Percentiles rank a stretch among this genome's conserved stretches.
These are phyloP conservation scores for Francoa sonchifolia DNA, from an alignment of 441 rosid genomes.

Conservation along the genomic window DNA sequence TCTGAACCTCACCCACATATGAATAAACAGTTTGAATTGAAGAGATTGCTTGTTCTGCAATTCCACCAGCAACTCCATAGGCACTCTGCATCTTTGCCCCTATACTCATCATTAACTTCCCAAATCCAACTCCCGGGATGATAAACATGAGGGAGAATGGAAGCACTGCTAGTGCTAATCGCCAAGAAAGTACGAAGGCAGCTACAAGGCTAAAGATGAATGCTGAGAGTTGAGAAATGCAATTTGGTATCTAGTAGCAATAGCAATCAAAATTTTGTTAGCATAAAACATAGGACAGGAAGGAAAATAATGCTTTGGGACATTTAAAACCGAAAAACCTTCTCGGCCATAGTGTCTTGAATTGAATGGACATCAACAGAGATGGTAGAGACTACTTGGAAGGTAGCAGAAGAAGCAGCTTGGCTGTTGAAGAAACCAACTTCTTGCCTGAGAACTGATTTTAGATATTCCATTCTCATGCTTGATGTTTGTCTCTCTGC, in stretches of 20 bases:
- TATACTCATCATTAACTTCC: constrained; percentile 20
- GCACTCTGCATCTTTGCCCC: constrained; percentile 18
- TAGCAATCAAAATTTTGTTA: not conserved
- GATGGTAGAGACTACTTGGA: constrained; percentile 24
- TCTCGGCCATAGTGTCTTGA: constrained; percentile 30
- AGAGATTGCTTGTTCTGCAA: constrained; percentile 29
- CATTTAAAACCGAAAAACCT: constrained; percentile 12
- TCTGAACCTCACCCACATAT: constrained; percentile 26
- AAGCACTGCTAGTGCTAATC: constrained; percentile 22
- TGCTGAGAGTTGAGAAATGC: constrained; percentile 19
- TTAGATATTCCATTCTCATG: constrained; percentile 28
- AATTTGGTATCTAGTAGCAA: constrained; percentile 26
- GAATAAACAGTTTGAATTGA: constrained; percentile 28
- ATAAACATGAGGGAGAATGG: constrained; percentile 26
- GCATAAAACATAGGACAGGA: not conserved
- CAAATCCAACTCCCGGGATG: constrained; percentile 21
- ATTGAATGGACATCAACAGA: constrained; percentile 26
- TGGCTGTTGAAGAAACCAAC: constrained; percentile 29
- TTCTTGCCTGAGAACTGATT: constrained; percentile 29
- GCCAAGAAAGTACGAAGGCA: constrained; percentile 31
- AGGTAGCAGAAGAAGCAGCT: constrained; percentile 20
- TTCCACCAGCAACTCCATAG: constrained; percentile 21
- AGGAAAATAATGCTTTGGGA: not conserved
- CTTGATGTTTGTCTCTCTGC: constrained; percentile 33
- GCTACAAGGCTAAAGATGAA: constrained; percentile 21